Evolutionary conservation across 352 stramenopile genomes (phyloP).

Genomic region (Pythium vanterpoolii): DNA sequence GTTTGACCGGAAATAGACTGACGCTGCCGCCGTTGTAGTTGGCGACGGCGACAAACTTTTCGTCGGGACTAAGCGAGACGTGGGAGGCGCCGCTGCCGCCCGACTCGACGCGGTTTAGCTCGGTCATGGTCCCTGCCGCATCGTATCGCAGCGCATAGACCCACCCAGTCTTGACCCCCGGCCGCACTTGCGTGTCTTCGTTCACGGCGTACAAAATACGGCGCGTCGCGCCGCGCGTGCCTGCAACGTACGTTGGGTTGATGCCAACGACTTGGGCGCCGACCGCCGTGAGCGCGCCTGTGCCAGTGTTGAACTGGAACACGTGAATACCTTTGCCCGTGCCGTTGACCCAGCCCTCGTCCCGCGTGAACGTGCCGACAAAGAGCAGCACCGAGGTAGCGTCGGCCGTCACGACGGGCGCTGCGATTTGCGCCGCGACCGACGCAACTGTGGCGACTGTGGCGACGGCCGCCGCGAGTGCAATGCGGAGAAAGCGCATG

Average conservation of each 20-base stretch:
- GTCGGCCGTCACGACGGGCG: neutral
- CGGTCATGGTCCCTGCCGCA: constrained; percentile 30
- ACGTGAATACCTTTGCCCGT: constrained; percentile 60
- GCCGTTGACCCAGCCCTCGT: constrained; percentile 68
- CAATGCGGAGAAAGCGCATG: constrained; percentile 2
- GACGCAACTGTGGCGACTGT: neutral
- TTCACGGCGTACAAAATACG: constrained; percentile 54
- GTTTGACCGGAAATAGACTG: constrained; percentile 49
- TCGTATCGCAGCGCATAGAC: constrained; percentile 43
- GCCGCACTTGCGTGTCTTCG: constrained; percentile 27
- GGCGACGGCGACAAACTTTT: constrained; percentile 52
- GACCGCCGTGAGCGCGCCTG: constrained; percentile 36
- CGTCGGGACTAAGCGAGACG: constrained; percentile 43
- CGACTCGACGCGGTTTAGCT: constrained; percentile 52
- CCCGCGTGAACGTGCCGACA: constrained; percentile 54
- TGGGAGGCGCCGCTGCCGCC: constrained; percentile 41
- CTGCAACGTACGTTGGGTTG: constrained; percentile 39
- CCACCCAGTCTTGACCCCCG: constrained; percentile 39
- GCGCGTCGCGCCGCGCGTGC: constrained; percentile 7
- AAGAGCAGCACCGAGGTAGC: constrained; percentile 26
- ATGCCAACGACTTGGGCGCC: constrained; percentile 32
- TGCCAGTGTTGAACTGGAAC: constrained; percentile 43
- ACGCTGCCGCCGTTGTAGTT: constrained; percentile 64
- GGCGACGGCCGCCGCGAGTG: constrained; percentile 1
- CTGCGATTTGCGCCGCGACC: neutral